These are phyloP conservation scores for Talaromyces amestolkiae DNA, from an alignment of 2,329 filamentous ascomycete species.

Conservation along the genomic window DNA sequence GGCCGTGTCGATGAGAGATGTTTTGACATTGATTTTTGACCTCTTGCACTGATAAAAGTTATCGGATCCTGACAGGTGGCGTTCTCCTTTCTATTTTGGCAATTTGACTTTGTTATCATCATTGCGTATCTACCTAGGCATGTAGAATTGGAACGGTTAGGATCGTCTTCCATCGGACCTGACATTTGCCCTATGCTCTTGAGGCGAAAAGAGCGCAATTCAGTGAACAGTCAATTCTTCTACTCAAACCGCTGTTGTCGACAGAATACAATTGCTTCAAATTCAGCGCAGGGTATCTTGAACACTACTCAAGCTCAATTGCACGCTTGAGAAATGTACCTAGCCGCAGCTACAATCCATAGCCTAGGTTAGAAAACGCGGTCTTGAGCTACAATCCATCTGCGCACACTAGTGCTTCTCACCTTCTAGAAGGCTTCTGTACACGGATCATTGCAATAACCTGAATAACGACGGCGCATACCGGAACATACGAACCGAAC, in stretches of 20 bases:
- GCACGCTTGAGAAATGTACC: too few relatives aligned
- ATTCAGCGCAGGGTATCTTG: too few relatives aligned
- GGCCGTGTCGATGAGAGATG: not conserved
- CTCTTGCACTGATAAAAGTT: not conserved
- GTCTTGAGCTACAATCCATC: too few relatives aligned
- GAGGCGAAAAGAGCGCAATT: not conserved
- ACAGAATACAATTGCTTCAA: too few relatives aligned
- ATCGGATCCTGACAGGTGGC: not conserved
- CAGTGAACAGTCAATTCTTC: not conserved
- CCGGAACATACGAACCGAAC: not conserved
- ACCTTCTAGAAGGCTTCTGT: not conserved
- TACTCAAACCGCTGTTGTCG: not conserved
- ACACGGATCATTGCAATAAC: not conserved
- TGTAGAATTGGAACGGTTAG: not conserved
- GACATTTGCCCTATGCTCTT: not conserved
- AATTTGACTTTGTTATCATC: too few relatives aligned
- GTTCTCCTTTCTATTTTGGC: not conserved
- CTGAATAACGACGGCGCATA: not conserved
- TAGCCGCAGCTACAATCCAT: too few relatives aligned
- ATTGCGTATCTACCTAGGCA: not conserved
- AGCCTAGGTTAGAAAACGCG: too few relatives aligned
- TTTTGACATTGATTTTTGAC: not conserved
- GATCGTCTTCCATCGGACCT: not conserved
- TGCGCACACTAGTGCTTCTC: not conserved
- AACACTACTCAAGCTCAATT: too few relatives aligned